Evolutionary conservation across 805 yeast species (phyloP), one percentile per base, ranked within the genome.

Genomic region (Kregervanrija fluxuum): DNA sequence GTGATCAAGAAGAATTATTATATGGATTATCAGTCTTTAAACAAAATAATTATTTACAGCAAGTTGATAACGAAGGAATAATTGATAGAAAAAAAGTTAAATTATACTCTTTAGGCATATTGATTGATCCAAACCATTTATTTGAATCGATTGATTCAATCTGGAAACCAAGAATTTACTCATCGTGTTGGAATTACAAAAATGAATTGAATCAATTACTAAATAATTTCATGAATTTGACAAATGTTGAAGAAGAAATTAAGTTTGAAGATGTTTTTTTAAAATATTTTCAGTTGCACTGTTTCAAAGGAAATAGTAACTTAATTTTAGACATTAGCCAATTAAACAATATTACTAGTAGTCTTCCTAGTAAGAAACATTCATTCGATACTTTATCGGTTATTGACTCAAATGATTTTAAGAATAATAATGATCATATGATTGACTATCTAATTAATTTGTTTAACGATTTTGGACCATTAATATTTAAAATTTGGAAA

Each of bases 101-200:
- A 50, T 75, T 84, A 80, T 83, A 70, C 54, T 77, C 89, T 2
- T 56, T 84, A 9, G 90, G 89, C 0, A 61, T 82, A 1, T 60
- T 82, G 15, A 66, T 77, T 13, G 79, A 78, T 46, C 75, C 74
- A 9, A 54, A 36, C 10, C 60, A 54, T 41, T 30, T 56, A 40
- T 45, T 43, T 32, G 42, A 45, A 17, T 10, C 38, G 12, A 42
- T 44, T 12, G 38, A 33, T 15, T 37, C 40, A 28, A 48, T 37
- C 44, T 74, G 79, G 75, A 64, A 56, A 51, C 74, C 67, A 17
- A 67, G 65, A 54, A 61, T 56, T 43, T 70, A 57, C 49, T 61
- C 73, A 2, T 54, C 67, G 17, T 71, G 74, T 11, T 66, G 76
- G 68, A 75, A 70, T 39, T 69, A 72, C 48, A 59, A 64, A 28